Base-by-base conservation (phyloP, 257 asterid genomes). In the Nicotiana attenuata region DNA sequence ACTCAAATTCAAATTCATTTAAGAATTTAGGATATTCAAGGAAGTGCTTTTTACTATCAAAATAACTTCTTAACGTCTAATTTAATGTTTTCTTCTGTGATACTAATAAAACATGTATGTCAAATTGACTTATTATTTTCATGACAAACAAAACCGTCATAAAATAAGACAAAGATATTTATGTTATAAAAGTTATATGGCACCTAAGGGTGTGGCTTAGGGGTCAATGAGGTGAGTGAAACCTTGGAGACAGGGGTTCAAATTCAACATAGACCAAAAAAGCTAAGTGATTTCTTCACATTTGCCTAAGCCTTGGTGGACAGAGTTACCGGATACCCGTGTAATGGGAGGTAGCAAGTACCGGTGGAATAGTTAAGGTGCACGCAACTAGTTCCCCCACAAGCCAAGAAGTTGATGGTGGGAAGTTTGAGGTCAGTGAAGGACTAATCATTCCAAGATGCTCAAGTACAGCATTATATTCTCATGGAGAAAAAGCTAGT, bases 401-500 rank as follows among this genome's bases (percentile, higher is more conserved):
- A 14, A 80, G 65, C 98, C 98, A 94, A 31, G 90, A 84, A 64
- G 71, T 63, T 33, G 98, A 71, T 69, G 95, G 92, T 20, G 98
- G 97, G 73, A 93, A 90, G n/a, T 41, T 56, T 1, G 67, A n/a
- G 78, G 82, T 86, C 10, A 76, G 83, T 7, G 86, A 82, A 9
- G 63, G 22, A 7, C 84, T 55, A 26, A 82, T 75, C 50, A 96
- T 84, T 84, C 83, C 83, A 28, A 94, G 83, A 83, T 94, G 93
- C 19, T 95, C 97, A 6, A 94, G 94, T 31, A 88, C 92, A n/a
- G 97, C 95, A 81, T 85, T 53, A 84, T 89, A 96, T 65, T 89
- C 87, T 29, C 92, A 88, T 83, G 87, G 86, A 60, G 61, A 86
- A 20, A 0, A 66, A 81, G 82, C 75, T 19, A n/a, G n/a, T n/a